Evolutionary conservation across 331 rosid genomes (phyloP).

Genomic region (Malus hybrid): DNA sequence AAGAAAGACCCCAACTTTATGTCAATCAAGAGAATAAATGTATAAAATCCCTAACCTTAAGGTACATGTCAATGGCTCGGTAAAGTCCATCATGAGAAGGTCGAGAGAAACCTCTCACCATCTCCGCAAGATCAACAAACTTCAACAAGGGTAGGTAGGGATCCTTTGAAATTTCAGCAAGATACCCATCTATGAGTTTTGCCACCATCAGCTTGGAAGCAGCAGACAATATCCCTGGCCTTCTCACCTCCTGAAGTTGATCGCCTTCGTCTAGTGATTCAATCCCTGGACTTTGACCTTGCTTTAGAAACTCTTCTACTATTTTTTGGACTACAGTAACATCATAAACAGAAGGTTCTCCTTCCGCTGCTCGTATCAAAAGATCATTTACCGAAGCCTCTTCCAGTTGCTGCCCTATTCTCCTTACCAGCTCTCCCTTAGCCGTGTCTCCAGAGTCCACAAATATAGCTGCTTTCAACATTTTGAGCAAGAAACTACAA

Average conservation of each 20-base stretch:
- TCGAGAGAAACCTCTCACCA: slow-evolving; percentile 56
- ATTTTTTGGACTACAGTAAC: slow-evolving; percentile 61
- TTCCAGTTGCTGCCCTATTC: slow-evolving; percentile 88
- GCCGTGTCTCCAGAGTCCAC: slow-evolving; percentile 49
- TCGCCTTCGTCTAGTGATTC: slow-evolving; percentile 41
- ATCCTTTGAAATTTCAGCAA: slow-evolving; percentile 86
- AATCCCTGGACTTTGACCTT: slow-evolving; percentile 56
- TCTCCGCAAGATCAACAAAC: slow-evolving; percentile 74
- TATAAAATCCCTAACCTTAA: slow-evolving; percentile 52
- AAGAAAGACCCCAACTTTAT: not conserved
- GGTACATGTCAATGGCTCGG: slow-evolving; percentile 88
- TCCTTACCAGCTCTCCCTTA: slow-evolving; percentile 56
- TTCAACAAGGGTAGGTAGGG: slow-evolving; percentile 48
- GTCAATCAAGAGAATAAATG: not conserved
- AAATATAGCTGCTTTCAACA: slow-evolving; percentile 63
- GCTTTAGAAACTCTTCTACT: slow-evolving; percentile 54
- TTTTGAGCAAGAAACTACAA: slow-evolving; percentile 72
- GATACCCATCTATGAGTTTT: slow-evolving; percentile 81
- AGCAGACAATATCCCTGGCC: slow-evolving; percentile 68
- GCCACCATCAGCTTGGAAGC: slow-evolving; percentile 96
- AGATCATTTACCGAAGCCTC: slow-evolving; percentile 82
- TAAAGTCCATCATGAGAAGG: slow-evolving; percentile 89
- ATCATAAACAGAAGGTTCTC: slow-evolving; percentile 47
- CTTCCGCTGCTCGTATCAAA: slow-evolving; percentile 57
- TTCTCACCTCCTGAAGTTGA: slow-evolving; percentile 39